A percentile compares a stretch with the other conserved stretches of the same genome.
Conservation (phyloP, 129 eudicot genomes). For the Saposhnikovia divaricata region DNA sequence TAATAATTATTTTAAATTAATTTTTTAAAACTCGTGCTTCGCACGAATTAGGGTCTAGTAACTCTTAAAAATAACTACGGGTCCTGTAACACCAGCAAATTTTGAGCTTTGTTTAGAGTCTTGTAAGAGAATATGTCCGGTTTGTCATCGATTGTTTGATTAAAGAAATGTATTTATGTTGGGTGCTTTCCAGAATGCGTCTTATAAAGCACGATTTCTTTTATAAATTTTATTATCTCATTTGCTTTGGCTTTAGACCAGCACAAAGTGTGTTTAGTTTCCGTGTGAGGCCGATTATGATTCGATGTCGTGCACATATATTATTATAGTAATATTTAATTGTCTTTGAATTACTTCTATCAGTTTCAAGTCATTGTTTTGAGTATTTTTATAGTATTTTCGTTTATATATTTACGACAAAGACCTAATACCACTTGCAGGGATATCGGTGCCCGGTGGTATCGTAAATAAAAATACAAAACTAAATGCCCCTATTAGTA, state of each 20-base stretch:
- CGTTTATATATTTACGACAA: no score
- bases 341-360: no score
- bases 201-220: background rate
- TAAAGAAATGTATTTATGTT: background rate
- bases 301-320: background rate
- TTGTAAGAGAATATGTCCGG: background rate
- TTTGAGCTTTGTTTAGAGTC: background rate
- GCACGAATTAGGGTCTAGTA: no score
- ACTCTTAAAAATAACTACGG: no score
- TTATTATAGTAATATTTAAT: no score
- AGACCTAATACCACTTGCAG: no score
- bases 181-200: slow-evolving; percentile 5
- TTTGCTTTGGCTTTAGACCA: background rate
- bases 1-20: no score
- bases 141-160: background rate
- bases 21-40: no score
- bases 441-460: no score
- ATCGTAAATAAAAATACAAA: no score
- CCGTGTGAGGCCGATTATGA: background rate
- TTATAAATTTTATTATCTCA: background rate
- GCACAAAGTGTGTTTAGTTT: background rate
- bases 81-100: no score
- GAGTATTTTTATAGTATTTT: background rate
- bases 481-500: no score
- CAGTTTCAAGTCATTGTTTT: background rate